These are phyloP conservation scores for Aspergillus sp. DNA, from an alignment of 2,329 filamentous ascomycete genomes.

Conservation along the genomic window DNA sequence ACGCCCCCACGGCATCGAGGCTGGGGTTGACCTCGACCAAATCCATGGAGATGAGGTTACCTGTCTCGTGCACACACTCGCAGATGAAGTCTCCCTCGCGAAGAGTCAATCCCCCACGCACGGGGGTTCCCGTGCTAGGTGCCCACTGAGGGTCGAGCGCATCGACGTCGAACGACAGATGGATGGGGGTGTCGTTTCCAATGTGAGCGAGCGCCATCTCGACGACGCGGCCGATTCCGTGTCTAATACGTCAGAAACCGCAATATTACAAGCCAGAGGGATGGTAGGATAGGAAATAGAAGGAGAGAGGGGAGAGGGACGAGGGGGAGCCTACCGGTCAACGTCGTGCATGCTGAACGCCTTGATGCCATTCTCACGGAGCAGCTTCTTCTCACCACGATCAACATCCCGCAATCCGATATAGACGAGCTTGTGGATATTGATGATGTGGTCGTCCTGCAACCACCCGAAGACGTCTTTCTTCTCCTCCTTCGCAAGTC, in stretches of 20 bases:
- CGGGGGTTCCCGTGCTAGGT: conserved; percentile 91
- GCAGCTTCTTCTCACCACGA: conserved; percentile 85
- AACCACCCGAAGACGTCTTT: conserved; percentile 91
- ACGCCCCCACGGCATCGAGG: conserved; percentile 67
- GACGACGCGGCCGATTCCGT: conserved; percentile 93
- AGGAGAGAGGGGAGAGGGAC: background rate
- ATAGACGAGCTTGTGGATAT: conserved; percentile 85
- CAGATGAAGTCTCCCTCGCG: conserved; percentile 97
- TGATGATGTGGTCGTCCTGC: conserved; percentile 58
- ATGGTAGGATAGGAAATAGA: background rate
- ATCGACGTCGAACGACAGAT: conserved; percentile 96
- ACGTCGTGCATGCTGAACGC: conserved; percentile 99
- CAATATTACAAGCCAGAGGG: background rate
- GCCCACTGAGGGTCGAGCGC: conserved; percentile 95
- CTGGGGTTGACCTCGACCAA: conserved; percentile 80
- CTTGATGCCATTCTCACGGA: conserved; percentile 86
- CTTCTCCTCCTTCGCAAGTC: conserved; percentile 73
- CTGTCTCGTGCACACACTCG: conserved; percentile 78
- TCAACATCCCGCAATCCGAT: conserved; percentile 95
- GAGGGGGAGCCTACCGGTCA: conserved; percentile 61
- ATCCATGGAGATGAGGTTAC: conserved; percentile 75
- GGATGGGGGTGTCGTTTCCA: conserved; percentile 90
- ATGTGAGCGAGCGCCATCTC: conserved; percentile 99
- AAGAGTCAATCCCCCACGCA: conserved; percentile 87
- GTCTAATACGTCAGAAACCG: conserved; percentile 46